These are phyloP conservation scores for Debaryomyces robertsiae DNA, from an alignment of 1,139 yeast species.

Conservation along the genomic window DNA sequence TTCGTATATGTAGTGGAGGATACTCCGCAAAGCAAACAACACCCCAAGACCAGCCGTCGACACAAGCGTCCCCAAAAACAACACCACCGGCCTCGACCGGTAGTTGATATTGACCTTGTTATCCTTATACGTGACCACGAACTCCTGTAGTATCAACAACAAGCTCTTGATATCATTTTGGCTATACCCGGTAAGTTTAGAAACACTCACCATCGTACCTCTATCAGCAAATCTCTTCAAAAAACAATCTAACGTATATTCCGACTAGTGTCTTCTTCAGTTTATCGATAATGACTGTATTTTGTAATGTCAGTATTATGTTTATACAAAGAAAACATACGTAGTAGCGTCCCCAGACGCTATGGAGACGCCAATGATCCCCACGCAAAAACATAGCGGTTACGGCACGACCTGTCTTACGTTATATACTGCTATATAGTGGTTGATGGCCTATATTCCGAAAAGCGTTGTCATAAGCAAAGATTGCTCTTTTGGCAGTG, in stretches of 20 bases:
- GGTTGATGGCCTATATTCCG: no score
- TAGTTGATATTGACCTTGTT: constrained; percentile 46
- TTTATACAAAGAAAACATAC: no score
- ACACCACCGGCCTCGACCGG: constrained; percentile 47
- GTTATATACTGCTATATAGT: no score
- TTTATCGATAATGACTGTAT: no score
- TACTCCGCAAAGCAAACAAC: constrained; percentile 34
- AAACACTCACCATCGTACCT: constrained; percentile 35
- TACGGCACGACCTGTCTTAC: no score
- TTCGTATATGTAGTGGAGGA: constrained; percentile 37
- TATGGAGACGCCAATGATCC: no score
- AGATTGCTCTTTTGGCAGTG: no score
- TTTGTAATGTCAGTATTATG: no score
- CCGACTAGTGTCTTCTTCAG: not conserved
- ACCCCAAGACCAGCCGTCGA: constrained; percentile 49
- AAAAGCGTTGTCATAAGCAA: no score
- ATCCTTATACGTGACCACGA: constrained; percentile 38
- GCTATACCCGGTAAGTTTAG: constrained; percentile 38
- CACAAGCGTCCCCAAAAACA: constrained; percentile 45
- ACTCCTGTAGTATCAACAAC: constrained; percentile 40
- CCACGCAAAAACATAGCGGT: no score
- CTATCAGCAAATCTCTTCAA: not conserved
- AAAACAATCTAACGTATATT: constrained; percentile 1
- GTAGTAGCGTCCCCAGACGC: not conserved
- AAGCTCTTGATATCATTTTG: constrained; percentile 39